Evolutionary conservation across 1,284 basidiomycete species (phyloP).

Genomic region (Waitea zeae): DNA sequence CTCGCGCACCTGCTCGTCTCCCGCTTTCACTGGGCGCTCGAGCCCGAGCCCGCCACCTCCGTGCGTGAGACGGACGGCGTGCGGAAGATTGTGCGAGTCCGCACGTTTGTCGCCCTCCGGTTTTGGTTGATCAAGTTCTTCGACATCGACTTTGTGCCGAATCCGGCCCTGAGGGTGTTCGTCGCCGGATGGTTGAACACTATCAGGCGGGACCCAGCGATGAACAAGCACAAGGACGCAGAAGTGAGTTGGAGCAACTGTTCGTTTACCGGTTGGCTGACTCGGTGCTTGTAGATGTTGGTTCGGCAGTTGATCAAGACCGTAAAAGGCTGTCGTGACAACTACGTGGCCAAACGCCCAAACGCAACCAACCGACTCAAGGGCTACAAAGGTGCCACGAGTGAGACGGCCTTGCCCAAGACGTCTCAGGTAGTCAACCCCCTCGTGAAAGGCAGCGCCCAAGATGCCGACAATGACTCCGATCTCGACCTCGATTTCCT

Average conservation of each 20-base stretch:
- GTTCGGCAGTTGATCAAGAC: slow-evolving; percentile 69
- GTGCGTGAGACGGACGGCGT: slow-evolving; percentile 40
- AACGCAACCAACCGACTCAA: slow-evolving; percentile 2
- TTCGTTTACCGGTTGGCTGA: too few relatives aligned
- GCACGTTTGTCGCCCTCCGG: slow-evolving; percentile 74
- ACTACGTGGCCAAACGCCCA: slow-evolving; percentile 21
- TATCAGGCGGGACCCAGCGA: slow-evolving; percentile 47
- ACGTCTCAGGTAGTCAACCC: slow-evolving; percentile 37
- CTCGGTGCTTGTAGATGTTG: slow-evolving; percentile 53
- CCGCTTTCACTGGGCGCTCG: slow-evolving; percentile 77
- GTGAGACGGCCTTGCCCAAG: too few relatives aligned
- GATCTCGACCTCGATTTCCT: slow-evolving; percentile 63
- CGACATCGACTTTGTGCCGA: slow-evolving; percentile 70
- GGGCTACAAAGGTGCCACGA: background rate
- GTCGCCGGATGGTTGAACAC: slow-evolving; percentile 68
- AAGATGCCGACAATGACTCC: slow-evolving; percentile 30
- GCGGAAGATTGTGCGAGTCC: slow-evolving; percentile 60
- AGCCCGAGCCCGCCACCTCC: slow-evolving; percentile 15
- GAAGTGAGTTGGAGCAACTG: slow-evolving; percentile 29
- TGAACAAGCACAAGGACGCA: slow-evolving; percentile 48
- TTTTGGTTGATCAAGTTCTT: slow-evolving; percentile 84
- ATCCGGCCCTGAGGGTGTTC: slow-evolving; percentile 51
- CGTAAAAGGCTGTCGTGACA: slow-evolving; percentile 58
- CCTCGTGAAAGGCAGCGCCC: slow-evolving; percentile 13
- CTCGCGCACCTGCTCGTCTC: slow-evolving; percentile 64